phyloP scores from a whole-genome alignment of 768 basidiomycete genomes.

The Peribolospora kevripleyi region DNA sequence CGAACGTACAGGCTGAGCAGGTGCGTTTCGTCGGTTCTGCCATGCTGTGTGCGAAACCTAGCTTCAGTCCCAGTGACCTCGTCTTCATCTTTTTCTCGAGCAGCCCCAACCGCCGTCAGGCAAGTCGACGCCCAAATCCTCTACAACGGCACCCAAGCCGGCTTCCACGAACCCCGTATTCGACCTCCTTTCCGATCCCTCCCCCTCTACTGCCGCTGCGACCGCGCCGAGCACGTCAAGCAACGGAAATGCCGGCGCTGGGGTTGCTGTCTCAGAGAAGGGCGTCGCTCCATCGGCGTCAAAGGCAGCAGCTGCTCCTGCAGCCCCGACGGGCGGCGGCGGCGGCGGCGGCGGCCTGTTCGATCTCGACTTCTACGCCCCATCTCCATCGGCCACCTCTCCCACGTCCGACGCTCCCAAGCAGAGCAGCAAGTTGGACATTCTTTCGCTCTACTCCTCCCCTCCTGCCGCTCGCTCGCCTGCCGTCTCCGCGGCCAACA shows the following conservation, averaged over 20 bases:
- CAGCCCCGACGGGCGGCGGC: conserved; percentile 17
- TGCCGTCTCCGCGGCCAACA: neutral
- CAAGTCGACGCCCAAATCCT: conserved; percentile 15
- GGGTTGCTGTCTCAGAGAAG: too few relatives aligned
- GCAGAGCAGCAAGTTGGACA: conserved; percentile 37
- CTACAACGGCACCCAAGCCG: conserved; percentile 1
- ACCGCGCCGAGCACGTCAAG: neutral
- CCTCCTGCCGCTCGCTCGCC: neutral
- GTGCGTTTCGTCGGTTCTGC: neutral
- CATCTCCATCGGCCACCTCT: neutral
- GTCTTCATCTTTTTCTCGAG: conserved; percentile 14
- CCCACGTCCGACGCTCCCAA: conserved; percentile 20
- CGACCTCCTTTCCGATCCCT: too few relatives aligned
- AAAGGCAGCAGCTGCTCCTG: neutral
- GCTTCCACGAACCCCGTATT: conserved; percentile 8
- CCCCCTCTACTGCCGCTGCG: neutral
- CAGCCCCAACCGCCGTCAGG: conserved; percentile 15
- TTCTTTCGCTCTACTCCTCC: conserved; percentile 45
- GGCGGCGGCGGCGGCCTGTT: conserved; percentile 53
- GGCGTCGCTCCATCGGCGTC: neutral
- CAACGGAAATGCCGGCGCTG: neutral
- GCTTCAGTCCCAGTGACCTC: conserved; percentile 8
- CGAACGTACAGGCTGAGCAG: neutral
- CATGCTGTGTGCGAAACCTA: neutral
- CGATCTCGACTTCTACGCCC: conserved; percentile 53